Conservation (phyloP, 163 green algal species). For the Trebouxia gelatinosa region DNA sequence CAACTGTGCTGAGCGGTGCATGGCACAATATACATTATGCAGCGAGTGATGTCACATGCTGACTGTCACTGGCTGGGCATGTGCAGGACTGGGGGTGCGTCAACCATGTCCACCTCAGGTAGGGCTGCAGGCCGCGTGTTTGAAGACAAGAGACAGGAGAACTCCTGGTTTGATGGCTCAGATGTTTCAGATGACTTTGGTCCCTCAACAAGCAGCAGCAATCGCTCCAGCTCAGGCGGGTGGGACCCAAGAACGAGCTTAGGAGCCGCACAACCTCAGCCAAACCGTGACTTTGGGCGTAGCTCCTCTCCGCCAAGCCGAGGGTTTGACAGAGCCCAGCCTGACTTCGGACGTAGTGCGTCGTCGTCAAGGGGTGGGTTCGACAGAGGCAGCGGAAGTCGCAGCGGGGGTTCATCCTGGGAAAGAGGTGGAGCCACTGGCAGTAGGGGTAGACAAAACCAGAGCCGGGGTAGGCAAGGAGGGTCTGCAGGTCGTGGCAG, state of each 20-base stretch:
- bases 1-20: no score
- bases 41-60: no score
- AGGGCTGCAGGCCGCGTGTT: conserved; percentile 6
- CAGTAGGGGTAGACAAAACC: no score
- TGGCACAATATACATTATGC: no score
- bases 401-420: not conserved
- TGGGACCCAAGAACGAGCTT: conserved; percentile 15
- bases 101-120: not conserved
- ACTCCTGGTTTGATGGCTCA: conserved; percentile 14
- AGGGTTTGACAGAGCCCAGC: not conserved
- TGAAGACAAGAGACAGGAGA: conserved; percentile 1
- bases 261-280: not conserved
- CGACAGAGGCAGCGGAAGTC: not conserved
- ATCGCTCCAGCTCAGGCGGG: no score
- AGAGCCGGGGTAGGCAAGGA: no score
- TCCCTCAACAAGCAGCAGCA: not conserved
- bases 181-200: no score
- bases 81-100: not conserved
- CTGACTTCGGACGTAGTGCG: not conserved
- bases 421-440: conserved; percentile 6
- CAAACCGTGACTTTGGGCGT: no score
- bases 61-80: not conserved
- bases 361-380: not conserved
- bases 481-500: no score
- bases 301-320: no score